Conservation (phyloP, 352 stramenopile genomes). For the Paralagenidium karlingii region DNA sequence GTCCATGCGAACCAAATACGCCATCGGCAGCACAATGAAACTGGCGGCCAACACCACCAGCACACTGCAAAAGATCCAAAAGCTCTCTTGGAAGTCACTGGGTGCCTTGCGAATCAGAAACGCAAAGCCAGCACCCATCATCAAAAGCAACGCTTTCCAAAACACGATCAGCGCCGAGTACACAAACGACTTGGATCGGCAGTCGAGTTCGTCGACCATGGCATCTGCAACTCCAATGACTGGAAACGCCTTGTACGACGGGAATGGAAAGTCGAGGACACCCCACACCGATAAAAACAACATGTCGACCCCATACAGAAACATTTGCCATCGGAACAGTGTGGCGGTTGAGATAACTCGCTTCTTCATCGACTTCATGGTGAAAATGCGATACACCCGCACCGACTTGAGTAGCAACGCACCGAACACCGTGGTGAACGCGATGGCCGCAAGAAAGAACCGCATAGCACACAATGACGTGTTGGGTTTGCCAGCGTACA, state of each 20-base stretch:
- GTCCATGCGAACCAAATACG: constrained; percentile 26
- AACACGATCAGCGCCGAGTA: constrained; percentile 39
- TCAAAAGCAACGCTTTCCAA: constrained; percentile 36
- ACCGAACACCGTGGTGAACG: constrained; percentile 31
- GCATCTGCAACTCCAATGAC: neutral
- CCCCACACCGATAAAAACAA: constrained; percentile 26
- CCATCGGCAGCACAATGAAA: constrained; percentile 30
- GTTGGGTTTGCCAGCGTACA: constrained; percentile 31
- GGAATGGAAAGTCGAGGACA: constrained; percentile 16
- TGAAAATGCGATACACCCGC: constrained; percentile 44
- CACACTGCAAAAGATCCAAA: constrained; percentile 42
- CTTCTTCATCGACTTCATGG: constrained; percentile 23
- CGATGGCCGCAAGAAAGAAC: constrained; percentile 16
- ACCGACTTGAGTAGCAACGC: constrained; percentile 30
- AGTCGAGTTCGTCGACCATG: constrained; percentile 12
- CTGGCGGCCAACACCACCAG: constrained; percentile 31
- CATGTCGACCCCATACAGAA: constrained; percentile 20
- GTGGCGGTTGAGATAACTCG: constrained; percentile 19
- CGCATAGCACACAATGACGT: constrained; percentile 16
- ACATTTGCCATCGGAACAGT: constrained; percentile 22
- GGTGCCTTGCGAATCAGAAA: constrained; percentile 57
- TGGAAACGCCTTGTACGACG: constrained; percentile 8
- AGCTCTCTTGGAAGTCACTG: constrained; percentile 45
- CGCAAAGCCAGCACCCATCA: constrained; percentile 25
- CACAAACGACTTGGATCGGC: constrained; percentile 28